Conservation (phyloP, 2,329 filamentous ascomycete genomes). For the Aureobasidium pullulans region DNA sequence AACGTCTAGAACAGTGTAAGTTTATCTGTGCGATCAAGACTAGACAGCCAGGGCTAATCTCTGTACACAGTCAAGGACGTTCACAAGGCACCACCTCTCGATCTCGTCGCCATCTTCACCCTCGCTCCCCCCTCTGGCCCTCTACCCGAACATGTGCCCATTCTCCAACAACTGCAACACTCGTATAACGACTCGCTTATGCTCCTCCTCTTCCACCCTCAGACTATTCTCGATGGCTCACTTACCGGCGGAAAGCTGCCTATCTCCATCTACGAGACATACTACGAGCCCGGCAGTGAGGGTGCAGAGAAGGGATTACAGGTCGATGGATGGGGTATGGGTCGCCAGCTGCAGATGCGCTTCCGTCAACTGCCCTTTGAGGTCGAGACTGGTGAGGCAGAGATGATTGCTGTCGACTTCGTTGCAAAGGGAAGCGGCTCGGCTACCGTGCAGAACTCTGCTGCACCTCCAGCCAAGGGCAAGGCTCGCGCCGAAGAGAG, state of each 20-base stretch:
- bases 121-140: conserved; percentile 67
- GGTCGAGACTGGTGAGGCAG: conserved; percentile 88
- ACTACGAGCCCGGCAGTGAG: conserved; percentile 63
- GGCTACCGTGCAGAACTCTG: conserved; percentile 50
- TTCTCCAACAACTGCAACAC: conserved; percentile 70
- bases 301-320: conserved; percentile 58
- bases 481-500: conserved; percentile 21
- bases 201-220: conserved; percentile 78
- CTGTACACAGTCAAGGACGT: conserved; percentile 68
- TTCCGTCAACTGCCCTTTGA: conserved; percentile 81
- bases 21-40: conserved; percentile 11
- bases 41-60: neutral
- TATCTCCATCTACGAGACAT: conserved; percentile 78
- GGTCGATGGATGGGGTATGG: conserved; percentile 56
- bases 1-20: conserved; percentile 78
- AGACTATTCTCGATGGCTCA: conserved; percentile 42
- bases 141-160: conserved; percentile 55
- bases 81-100: conserved; percentile 72
- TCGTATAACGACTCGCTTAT: conserved; percentile 78
- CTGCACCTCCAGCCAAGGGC: conserved; percentile 22
- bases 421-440: conserved; percentile 79
- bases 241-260: conserved; percentile 73
- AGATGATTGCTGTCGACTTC: conserved; percentile 96
- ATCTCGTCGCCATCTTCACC: conserved; percentile 59
- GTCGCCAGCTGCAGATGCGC: conserved; percentile 50